Evolutionary conservation across 75 land plant genomes (phyloP), one percentile per base, ranked within the genome.

Genomic region (Adiantum capillusveneris): DNA sequence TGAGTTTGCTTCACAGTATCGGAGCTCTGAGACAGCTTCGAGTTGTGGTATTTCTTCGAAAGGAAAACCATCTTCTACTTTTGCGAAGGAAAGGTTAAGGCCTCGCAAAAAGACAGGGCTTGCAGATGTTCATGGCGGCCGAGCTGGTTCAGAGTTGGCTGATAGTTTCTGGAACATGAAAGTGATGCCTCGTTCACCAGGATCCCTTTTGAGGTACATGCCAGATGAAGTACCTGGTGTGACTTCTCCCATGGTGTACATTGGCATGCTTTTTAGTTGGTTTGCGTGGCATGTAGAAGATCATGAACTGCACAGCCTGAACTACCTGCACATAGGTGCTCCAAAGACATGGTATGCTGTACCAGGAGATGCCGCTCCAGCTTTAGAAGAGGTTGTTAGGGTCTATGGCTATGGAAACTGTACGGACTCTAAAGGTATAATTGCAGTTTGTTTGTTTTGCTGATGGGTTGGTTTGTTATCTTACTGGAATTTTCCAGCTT

Each of bases 251-350:
- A 90, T 95, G 99, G 84, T 95, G 48, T 90, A 95, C 62, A 63
- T 95, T 29, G 97, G 88, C 21, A 95, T 95, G 99, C 62, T 95
- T 69, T 95, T 86, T 53, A 95, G 99, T 51, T 95, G 99, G 99
- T 95, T 95, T 52, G 99, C 99, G 53, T 95, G 99, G 99, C 99
- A 95, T 72, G 97, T 84, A 13, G 97, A 95, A 66, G 99, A 95
- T 62, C 99, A 95, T 68, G 99, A 95, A 43, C 59, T 95, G 72
- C 97, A 95, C 60, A 95, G 97, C 65, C 57, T 95, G 63, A 95
- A 95, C 72, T 95, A 86, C 63, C 37, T 95, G 73, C 99, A 95
- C 76, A 75, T 75, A 53, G 99, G 99, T 0, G 85, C 97, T 20
- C 77, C 85, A 16, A 95, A 90, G 75, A 95, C 99, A 0, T 95